Evolutionary conservation across 768 basidiomycete genomes (phyloP).

Genomic region (Gymnopilus junonius): DNA sequence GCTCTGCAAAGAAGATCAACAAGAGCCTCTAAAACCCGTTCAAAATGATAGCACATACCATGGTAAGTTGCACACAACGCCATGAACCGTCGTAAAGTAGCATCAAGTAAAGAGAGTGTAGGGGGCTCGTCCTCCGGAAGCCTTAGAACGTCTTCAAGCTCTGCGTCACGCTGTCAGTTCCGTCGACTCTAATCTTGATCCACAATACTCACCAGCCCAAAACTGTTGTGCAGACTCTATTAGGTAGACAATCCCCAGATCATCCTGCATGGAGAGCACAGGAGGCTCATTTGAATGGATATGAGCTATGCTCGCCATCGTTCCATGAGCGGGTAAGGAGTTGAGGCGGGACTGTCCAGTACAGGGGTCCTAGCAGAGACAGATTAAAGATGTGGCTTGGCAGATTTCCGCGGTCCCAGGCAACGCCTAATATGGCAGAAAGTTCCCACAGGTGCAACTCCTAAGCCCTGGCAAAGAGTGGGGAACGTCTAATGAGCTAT

Average conservation of each 20-base stretch:
- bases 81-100: slow-evolving; percentile 75
- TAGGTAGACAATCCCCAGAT: slow-evolving; percentile 80
- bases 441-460: slow-evolving; percentile 1
- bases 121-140: slow-evolving; percentile 64
- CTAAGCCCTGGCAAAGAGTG: neutral
- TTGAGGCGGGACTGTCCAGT: slow-evolving; percentile 16
- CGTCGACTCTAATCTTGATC: neutral
- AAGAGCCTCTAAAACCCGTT: neutral
- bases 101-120: slow-evolving; percentile 78
- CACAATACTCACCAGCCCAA: slow-evolving; percentile 73
- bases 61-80: slow-evolving; percentile 86
- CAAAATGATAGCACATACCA: slow-evolving; percentile 51
- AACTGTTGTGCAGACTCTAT: slow-evolving; percentile 87
- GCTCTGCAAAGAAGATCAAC: slow-evolving; percentile 47
- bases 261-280: slow-evolving; percentile 58
- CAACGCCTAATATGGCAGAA: neutral
- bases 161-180: slow-evolving; percentile 43
- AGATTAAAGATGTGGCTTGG: slow-evolving; percentile 13
- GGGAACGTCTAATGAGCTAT: neutral
- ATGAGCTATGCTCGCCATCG: slow-evolving; percentile 31
- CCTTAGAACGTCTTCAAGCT: slow-evolving; percentile 83
- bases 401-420: slow-evolving; percentile 8
- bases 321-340: slow-evolving; percentile 24
- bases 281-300: slow-evolving; percentile 28
- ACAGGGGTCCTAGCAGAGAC: slow-evolving; percentile 17